Evolutionary conservation across 352 stramenopile species (phyloP).

Genomic region (Pythium folliculosum): DNA sequence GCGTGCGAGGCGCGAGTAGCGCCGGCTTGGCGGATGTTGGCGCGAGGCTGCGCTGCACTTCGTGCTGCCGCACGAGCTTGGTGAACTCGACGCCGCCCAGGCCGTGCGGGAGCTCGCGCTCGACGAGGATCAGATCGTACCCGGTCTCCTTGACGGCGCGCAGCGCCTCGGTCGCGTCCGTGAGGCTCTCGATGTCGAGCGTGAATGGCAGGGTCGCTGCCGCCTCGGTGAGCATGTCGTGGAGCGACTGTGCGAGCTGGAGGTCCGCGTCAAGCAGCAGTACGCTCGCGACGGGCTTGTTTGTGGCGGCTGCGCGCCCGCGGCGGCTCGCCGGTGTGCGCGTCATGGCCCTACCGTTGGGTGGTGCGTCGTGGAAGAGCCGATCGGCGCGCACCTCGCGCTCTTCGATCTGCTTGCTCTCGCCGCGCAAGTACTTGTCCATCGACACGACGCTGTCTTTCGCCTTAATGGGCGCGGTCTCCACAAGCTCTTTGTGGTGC

Average conservation of each 20-base stretch:
- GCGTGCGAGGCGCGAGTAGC: conserved; percentile 34
- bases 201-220: conserved; percentile 8
- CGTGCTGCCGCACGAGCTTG: conserved; percentile 71
- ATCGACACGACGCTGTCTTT: conserved; percentile 38
- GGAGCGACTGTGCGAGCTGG: conserved; percentile 36
- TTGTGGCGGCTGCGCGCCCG: background rate
- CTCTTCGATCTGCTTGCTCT: conserved; percentile 52
- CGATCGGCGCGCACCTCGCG: conserved; percentile 35
- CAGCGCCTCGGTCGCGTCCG: conserved; percentile 51
- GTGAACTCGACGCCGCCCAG: conserved; percentile 80
- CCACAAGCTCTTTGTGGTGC: conserved; percentile 5
- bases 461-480: conserved; percentile 2
- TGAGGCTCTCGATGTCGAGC: conserved; percentile 65
- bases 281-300: conserved; percentile 23
- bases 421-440: conserved; percentile 65
- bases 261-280: conserved; percentile 46
- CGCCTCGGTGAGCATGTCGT: conserved; percentile 30
- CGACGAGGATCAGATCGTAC: conserved; percentile 87
- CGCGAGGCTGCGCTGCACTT: conserved; percentile 61
- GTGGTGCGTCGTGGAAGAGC: conserved; percentile 40
- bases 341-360: no score
- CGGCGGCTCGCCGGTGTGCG: conserved; percentile 3
- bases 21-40: background rate
- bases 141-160: conserved; percentile 41
- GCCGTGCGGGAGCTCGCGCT: conserved; percentile 39